These are phyloP conservation scores for Xylaria flabelliformis DNA, from an alignment of 495 filamentous ascomycete species.

Conservation along the genomic window DNA sequence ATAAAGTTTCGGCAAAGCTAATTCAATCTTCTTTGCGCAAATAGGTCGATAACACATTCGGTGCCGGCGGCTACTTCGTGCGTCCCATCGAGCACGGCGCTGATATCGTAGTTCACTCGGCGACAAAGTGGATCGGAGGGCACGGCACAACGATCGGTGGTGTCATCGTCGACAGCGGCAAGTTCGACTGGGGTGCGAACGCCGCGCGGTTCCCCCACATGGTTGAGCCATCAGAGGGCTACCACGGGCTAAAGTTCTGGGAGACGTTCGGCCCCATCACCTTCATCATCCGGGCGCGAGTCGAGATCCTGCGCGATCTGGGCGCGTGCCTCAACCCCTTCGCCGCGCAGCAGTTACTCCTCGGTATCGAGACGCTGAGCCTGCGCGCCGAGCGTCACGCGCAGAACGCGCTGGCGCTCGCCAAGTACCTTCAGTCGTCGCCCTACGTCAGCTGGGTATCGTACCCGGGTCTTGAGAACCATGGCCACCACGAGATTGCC, in stretches of 20 bases:
- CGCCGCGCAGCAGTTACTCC: conserved; percentile 89
- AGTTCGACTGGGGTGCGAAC: conserved; percentile 95
- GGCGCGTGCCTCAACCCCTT: conserved; percentile 89
- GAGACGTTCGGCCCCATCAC: conserved; percentile 90
- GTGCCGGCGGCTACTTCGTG: conserved; percentile 90
- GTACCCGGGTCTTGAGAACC: conserved; percentile 87
- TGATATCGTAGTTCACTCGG: conserved; percentile 94
- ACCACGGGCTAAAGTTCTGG: conserved; percentile 97
- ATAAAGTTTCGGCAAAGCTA: background rate
- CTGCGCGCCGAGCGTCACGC: conserved; percentile 88
- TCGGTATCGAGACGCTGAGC: conserved; percentile 90
- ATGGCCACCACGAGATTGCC: conserved; percentile 77
- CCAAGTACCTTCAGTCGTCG: conserved; percentile 83
- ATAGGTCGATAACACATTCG: conserved; percentile 95
- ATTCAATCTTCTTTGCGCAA: background rate
- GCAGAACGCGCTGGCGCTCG: conserved; percentile 80
- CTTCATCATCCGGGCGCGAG: conserved; percentile 79
- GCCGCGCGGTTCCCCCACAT: conserved; percentile 91
- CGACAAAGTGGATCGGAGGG: conserved; percentile 98
- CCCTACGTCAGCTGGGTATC: conserved; percentile 90
- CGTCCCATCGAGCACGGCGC: conserved; percentile 92
- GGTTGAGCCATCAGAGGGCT: conserved; percentile 88
- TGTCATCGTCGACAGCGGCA: conserved; percentile 88
- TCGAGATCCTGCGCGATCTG: conserved; percentile 85
- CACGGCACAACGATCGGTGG: conserved; percentile 96